These are phyloP conservation scores for Linnemannia exigua DNA, from an alignment of 192 early-diverging fungal species.

Conservation along the genomic window DNA sequence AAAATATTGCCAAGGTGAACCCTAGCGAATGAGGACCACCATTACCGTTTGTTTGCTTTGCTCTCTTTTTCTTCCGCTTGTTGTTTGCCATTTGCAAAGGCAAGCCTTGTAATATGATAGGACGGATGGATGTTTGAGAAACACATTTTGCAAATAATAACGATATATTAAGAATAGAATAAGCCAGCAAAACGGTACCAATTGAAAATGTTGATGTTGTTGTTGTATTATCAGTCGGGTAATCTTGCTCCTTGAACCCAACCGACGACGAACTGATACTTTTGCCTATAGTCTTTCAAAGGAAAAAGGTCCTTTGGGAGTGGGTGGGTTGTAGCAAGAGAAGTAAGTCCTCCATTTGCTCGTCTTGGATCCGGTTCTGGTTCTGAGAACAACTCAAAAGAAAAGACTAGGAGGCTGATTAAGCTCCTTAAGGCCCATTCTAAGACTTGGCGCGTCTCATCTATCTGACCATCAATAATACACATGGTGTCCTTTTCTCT, in stretches of 20 bases:
- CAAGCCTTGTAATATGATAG: neutral
- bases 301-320: neutral
- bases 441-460: neutral
- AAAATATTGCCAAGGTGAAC: neutral
- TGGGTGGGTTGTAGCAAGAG: too few relatives aligned
- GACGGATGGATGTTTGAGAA: neutral
- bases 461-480: neutral
- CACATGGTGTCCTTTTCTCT: neutral
- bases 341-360: too few relatives aligned
- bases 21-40: neutral
- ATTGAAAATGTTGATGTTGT: neutral
- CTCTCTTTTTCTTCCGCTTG: neutral
- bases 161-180: neutral
- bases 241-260: neutral
- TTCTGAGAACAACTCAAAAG: neutral
- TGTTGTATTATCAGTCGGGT: neutral
- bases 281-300: too few relatives aligned
- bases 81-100: neutral
- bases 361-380: neutral
- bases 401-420: neutral
- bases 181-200: conserved; percentile 18
- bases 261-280: neutral
- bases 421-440: neutral
- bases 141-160: neutral
- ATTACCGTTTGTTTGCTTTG: neutral